Conservation (phyloP, 2,329 filamentous ascomycete genomes). For the Clarireedia paspali region DNA sequence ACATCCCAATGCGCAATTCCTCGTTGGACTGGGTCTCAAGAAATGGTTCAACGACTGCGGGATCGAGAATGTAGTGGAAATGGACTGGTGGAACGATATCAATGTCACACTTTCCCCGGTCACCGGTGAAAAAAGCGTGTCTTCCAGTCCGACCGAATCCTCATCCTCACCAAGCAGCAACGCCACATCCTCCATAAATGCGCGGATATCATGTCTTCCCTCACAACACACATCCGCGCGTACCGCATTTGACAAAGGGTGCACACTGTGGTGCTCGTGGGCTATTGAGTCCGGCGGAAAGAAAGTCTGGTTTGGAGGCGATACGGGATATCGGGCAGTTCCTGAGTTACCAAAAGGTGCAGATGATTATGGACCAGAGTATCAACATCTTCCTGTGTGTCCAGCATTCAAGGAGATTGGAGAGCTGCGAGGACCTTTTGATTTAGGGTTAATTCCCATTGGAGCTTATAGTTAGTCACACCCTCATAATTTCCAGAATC, state of each 20-base stretch:
- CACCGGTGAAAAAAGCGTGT: slow-evolving; percentile 24
- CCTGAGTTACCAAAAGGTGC: slow-evolving; percentile 50
- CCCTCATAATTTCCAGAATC: too few relatives aligned
- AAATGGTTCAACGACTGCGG: slow-evolving; percentile 70
- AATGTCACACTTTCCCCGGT: slow-evolving; percentile 56
- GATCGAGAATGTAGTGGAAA: slow-evolving; percentile 70
- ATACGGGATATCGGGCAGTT: slow-evolving; percentile 84
- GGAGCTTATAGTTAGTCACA: slow-evolving; percentile 57
- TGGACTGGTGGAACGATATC: slow-evolving; percentile 91
- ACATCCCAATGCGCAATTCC: slow-evolving; percentile 77
- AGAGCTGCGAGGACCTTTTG: slow-evolving; percentile 71
- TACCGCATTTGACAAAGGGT: slow-evolving; percentile 54
- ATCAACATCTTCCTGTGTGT: slow-evolving; percentile 60
- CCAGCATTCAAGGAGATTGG: slow-evolving; percentile 85
- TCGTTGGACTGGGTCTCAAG: slow-evolving; percentile 76
- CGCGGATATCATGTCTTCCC: slow-evolving; percentile 70
- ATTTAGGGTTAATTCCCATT: slow-evolving; percentile 87
- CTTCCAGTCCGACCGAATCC: slow-evolving; percentile 19
- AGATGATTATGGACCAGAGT: slow-evolving; percentile 66
- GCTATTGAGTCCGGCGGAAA: slow-evolving; percentile 63
- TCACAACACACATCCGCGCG: slow-evolving; percentile 76
- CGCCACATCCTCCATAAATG: slow-evolving; percentile 47
- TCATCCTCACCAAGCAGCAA: slow-evolving; percentile 24
- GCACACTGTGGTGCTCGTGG: slow-evolving; percentile 87
- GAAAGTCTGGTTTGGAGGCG: slow-evolving; percentile 82